Base-by-base conservation (phyloP, 2,329 filamentous ascomycete genomes). In the Aspergillus puulaauensis region DNA sequence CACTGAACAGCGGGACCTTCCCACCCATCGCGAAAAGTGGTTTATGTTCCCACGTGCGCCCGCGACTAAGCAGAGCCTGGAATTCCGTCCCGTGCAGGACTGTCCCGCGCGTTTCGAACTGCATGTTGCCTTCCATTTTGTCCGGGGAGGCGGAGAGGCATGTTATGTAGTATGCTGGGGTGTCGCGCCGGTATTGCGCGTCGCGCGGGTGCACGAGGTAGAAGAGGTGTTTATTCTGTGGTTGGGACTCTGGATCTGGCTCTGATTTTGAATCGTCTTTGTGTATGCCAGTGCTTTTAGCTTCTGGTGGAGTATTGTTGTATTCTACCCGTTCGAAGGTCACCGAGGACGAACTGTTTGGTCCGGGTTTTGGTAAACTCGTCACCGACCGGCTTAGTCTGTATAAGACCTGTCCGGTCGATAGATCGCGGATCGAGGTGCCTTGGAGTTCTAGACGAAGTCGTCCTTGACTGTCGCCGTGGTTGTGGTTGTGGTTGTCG, bases 151-250 rank as follows among this genome's bases (percentile, higher is more conserved):
- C 52, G 8, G 44, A 47, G 12, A 31, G 27, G 3, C 27, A 11
- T 31, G 63, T 64, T 11, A 62, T 56, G 37, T 64, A 64, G 21
- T 64, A 64, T 1, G 45, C 57, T 11, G 63, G 61, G 39, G 61
- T 51, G 14, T 64, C 63, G 5, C 37, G 51, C 8, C 63, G 63
- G 43, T 64, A 64, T 35, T 52, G 61, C 1, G 61, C 63, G 51
- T 64, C 52, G 17, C 33, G 27, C 6, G 62, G 62, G 14, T 64
- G 63, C 6, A 48, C 61, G 3, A 64, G 50, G 40, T 64, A 55
- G 50, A 57, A 64, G 11, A 64, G 35, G 27, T 54, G 52, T 15
- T 31, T 11, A 31, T 31, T 9, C 27, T 39, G 19, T 8, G 11
- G 4, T 4, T 9, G 9, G 0, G 27, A 11, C 9, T 11, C 8